Evolutionary conservation across 2,329 filamentous ascomycete genomes (phyloP), one percentile per base, ranked within the genome.

Genomic region (Claviceps sp.): DNA sequence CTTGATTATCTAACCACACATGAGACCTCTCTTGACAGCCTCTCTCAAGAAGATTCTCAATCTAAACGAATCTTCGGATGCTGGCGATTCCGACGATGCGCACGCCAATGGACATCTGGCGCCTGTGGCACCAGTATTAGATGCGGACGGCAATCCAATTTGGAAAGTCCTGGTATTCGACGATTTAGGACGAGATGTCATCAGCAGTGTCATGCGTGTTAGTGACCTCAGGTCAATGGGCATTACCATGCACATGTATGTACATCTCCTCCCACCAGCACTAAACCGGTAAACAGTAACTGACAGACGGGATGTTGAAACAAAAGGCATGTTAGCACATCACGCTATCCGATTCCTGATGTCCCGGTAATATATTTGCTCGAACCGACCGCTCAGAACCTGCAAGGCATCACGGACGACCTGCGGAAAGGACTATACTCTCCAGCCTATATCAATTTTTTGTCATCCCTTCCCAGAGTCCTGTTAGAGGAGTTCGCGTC

Each of bases 131-230:
- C 85, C 88, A 16, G 86, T 96, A 50, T 73, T 95, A 55, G 89
- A 89, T 59, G 78, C 87, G 47, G 85, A 94, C 60, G 89, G 90
- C 56, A 88, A 95, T 62, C 90, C 91, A 1, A 90, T 96, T 71
- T 97, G 91, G 91, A 97, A 97, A 68, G 87, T 97, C 6, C 74
- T 98, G 50, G 89, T 98, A 9, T 97, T 98, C 65, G 94, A 98
- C 68, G 86, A 91, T 60, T 68, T 84, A 4, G 93, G 91, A 47
- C 79, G 90, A 66, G 90, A 97, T 78, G 87, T 98, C 54, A 96
- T 98, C 63, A 96, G 89, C 72, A 96, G 90, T 63, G 90, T 98
- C 2, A 75, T 98, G 57, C 80, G 90, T 54, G 93, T 98, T 56
- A 95, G 89, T 63, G 93, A 98, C 70, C 73, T 98, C 64, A 79